These are phyloP conservation scores for Chrysosporium queenslandicum DNA, from an alignment of 2,329 filamentous ascomycete genomes.

Conservation along the genomic window DNA sequence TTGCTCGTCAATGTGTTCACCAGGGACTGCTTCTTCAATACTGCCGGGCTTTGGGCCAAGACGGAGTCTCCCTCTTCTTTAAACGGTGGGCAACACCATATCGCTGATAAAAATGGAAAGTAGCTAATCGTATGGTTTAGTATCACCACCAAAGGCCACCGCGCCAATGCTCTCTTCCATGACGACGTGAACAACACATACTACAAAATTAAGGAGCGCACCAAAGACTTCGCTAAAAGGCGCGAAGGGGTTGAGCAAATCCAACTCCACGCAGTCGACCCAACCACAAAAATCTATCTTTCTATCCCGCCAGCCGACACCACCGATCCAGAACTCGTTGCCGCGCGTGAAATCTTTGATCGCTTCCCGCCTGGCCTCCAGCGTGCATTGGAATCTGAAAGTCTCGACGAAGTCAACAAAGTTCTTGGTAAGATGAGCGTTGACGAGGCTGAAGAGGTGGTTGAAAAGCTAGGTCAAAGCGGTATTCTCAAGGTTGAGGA, in stretches of 20 bases:
- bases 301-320: slow-evolving; percentile 61
- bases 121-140: slow-evolving; percentile 22
- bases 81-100: slow-evolving; percentile 49
- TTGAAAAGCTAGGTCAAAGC: slow-evolving; percentile 69
- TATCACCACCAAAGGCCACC: slow-evolving; percentile 78
- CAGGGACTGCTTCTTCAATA: slow-evolving; percentile 90
- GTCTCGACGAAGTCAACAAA: slow-evolving; percentile 76
- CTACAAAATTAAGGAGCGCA: slow-evolving; percentile 64
- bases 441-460: slow-evolving; percentile 74
- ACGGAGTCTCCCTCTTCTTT: slow-evolving; percentile 89
- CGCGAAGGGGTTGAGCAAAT: slow-evolving; percentile 78
- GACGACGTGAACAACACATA: slow-evolving; percentile 91
- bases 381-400: slow-evolving; percentile 76
- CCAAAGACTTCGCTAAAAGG: slow-evolving; percentile 60
- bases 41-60: slow-evolving; percentile 76
- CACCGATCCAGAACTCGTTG: slow-evolving; percentile 51
- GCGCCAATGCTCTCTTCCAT: slow-evolving; percentile 80
- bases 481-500: slow-evolving; percentile 86
- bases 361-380: slow-evolving; percentile 71
- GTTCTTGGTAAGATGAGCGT: slow-evolving; percentile 82
- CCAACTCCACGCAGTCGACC: slow-evolving; percentile 91
- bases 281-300: slow-evolving; percentile 84
- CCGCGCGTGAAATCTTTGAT: slow-evolving; percentile 68
- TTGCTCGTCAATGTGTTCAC: slow-evolving; percentile 78
- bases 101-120: background rate